These are phyloP conservation scores for Rickenella mellea DNA, from an alignment of 768 basidiomycete genomes.

Conservation along the genomic window DNA sequence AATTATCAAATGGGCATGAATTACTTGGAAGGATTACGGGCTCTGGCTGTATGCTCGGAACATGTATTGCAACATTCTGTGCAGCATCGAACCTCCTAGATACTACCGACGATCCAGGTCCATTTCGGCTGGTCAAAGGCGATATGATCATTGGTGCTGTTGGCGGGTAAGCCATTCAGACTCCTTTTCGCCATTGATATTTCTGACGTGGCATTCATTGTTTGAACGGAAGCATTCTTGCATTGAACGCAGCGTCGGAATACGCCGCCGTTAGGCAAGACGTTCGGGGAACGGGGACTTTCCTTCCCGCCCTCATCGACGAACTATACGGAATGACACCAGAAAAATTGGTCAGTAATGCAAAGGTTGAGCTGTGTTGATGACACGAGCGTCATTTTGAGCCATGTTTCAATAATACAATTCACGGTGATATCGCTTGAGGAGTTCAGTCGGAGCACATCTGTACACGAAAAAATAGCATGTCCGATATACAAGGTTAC, in stretches of 20 bases:
- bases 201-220: not conserved
- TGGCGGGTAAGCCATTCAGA: slow-evolving; percentile 48
- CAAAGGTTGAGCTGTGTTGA: slow-evolving; percentile 19
- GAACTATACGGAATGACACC: slow-evolving; percentile 40
- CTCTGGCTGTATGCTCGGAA: slow-evolving; percentile 79
- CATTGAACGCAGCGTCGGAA: slow-evolving; percentile 53
- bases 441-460: no score
- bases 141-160: slow-evolving; percentile 72
- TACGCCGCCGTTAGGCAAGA: slow-evolving; percentile 39
- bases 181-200: not conserved
- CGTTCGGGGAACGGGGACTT: slow-evolving; percentile 55
- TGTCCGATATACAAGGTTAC: not conserved
- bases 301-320: slow-evolving; percentile 57
- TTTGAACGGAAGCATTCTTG: slow-evolving; percentile 31
- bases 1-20: slow-evolving; percentile 63
- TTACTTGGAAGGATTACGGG: slow-evolving; percentile 79
- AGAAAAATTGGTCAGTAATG: slow-evolving; percentile 20
- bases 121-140: slow-evolving; percentile 51
- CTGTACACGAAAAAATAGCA: not conserved
- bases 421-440: no score
- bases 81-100: slow-evolving; percentile 48
- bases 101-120: slow-evolving; percentile 16
- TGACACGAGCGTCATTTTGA: no score
- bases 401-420: no score
- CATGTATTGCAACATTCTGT: slow-evolving; percentile 71